Evolutionary conservation across 176 grass and related monocot species (phyloP), one percentile per base, ranked within the genome.

Genomic region (Avena eriantha): DNA sequence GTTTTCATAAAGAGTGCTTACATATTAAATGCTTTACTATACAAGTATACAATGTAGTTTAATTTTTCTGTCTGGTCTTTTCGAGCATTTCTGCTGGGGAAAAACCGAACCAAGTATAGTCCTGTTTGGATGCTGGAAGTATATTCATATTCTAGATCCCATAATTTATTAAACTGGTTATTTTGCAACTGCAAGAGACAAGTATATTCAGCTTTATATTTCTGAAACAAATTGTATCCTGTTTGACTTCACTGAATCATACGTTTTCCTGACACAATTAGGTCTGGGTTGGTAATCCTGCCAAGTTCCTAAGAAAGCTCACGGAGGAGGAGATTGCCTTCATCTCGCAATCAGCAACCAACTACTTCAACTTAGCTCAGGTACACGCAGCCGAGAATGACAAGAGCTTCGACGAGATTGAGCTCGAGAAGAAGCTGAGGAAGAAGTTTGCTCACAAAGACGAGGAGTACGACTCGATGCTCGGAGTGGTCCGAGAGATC

Each of bases 281-380:
- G 96, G 93, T 98, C 5, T 98, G 96, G 96, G 96, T 89, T 22
- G 96, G 96, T 50, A 98, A 98, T 83, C 96, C 96, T 79, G 96
- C 96, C 9, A 98, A 98, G 81, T 95, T 95, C 43, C 81, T 98
- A 63, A 94, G 96, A 73, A 98, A 98, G 94, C 90, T 98, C 43
- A 98, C 96, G 0, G 96, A 95, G 71, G 92, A 98, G 85, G 96
- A 98, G 87, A 92, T 94, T 4, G 71, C 79, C 11, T 98, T 93
- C 55, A 98, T 98, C 9, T 34, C 92, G 21, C 87, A 98, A 39
- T 98, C 96, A 29, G 93, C 96, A 48, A 89, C 74, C 24, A 98
- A 93, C 84, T 98, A 95, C 76, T 76, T 89, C 76, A 98, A 95
- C 79, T 86, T 98, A 82, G 90, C 96, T 47, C 93, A 95, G 68